Conservation (phyloP, 331 rosid genomes). For the Acacia pycnantha region DNA sequence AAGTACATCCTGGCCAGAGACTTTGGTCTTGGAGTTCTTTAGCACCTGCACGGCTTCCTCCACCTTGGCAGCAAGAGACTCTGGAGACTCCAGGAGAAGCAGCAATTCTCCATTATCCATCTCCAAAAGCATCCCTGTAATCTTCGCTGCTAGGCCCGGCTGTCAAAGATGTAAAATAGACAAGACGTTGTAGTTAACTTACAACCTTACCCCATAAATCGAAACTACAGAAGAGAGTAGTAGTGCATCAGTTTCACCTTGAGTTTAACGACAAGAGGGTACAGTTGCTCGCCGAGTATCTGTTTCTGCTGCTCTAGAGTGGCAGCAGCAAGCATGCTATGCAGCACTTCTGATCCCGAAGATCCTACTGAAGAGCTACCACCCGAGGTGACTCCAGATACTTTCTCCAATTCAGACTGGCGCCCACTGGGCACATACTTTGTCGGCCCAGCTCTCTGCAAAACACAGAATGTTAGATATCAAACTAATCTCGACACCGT, state of each 20-base stretch:
- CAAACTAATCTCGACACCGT: not conserved
- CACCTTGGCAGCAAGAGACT: constrained; percentile 70
- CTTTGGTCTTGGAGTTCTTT: constrained; percentile 59
- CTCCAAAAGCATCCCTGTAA: constrained; percentile 95
- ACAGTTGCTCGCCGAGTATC: constrained; percentile 76
- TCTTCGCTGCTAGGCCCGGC: constrained; percentile 72
- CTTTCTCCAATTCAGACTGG: constrained; percentile 52
- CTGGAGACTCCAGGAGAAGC: constrained; percentile 81
- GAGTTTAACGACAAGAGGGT: constrained; percentile 58
- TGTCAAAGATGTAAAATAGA: constrained; percentile 35
- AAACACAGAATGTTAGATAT: constrained; percentile 22
- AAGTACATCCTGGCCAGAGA: constrained; percentile 62
- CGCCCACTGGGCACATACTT: constrained; percentile 55
- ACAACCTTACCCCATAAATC: not conserved
- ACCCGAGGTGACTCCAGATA: constrained; percentile 51
- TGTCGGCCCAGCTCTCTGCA: constrained; percentile 53
- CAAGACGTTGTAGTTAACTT: not conserved
- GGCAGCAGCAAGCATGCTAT: constrained; percentile 76
- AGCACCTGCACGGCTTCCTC: constrained; percentile 88
- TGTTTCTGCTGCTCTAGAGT: constrained; percentile 76
- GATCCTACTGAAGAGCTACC: constrained; percentile 50
- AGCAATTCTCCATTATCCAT: constrained; percentile 87
- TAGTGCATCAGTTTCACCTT: constrained; percentile 41
- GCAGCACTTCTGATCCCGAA: constrained; percentile 61
- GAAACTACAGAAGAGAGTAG: not conserved